Conservation (phyloP, 805 yeast genomes). For the Wickerhamia fluorescens region DNA sequence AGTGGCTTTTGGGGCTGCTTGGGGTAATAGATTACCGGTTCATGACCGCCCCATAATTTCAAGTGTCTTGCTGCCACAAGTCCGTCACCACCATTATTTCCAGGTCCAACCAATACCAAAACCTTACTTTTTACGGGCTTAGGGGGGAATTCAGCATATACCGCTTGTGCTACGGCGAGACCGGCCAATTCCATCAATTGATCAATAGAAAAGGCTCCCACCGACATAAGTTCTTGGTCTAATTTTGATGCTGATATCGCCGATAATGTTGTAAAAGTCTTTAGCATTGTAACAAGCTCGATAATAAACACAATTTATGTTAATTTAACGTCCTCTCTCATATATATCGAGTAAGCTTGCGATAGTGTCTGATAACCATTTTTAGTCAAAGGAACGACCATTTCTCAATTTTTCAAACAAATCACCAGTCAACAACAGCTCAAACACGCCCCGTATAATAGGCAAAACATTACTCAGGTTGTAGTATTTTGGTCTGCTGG, state of each 20-base stretch:
- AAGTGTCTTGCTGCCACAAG: slow-evolving; percentile 92
- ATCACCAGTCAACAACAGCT: too few relatives aligned
- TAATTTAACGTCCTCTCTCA: too few relatives aligned
- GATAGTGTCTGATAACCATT: too few relatives aligned
- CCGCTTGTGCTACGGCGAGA: slow-evolving; percentile 83
- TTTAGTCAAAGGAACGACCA: too few relatives aligned
- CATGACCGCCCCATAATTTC: slow-evolving; percentile 63
- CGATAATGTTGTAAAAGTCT: slow-evolving; percentile 11
- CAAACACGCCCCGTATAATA: too few relatives aligned
- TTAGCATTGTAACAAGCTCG: too few relatives aligned
- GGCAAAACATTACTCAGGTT: too few relatives aligned
- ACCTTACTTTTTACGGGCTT: slow-evolving; percentile 27
- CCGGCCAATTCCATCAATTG: slow-evolving; percentile 97
- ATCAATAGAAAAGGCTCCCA: slow-evolving; percentile 74
- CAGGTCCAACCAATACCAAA: slow-evolving; percentile 84
- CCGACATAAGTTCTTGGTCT: slow-evolving; percentile 82
- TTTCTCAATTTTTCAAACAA: too few relatives aligned
- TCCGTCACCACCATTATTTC: slow-evolving; percentile 97
- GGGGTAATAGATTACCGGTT: slow-evolving; percentile 76
- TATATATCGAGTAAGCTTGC: too few relatives aligned
- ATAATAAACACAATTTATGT: too few relatives aligned
- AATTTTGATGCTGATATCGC: slow-evolving; percentile 61
- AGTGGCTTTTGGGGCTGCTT: slow-evolving; percentile 49
- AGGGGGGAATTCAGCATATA: slow-evolving; percentile 63
- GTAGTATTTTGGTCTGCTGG: too few relatives aligned